These are phyloP conservation scores for Plasmodium fragile DNA, from an alignment of 169 alveolate species.

Conservation along the genomic window DNA sequence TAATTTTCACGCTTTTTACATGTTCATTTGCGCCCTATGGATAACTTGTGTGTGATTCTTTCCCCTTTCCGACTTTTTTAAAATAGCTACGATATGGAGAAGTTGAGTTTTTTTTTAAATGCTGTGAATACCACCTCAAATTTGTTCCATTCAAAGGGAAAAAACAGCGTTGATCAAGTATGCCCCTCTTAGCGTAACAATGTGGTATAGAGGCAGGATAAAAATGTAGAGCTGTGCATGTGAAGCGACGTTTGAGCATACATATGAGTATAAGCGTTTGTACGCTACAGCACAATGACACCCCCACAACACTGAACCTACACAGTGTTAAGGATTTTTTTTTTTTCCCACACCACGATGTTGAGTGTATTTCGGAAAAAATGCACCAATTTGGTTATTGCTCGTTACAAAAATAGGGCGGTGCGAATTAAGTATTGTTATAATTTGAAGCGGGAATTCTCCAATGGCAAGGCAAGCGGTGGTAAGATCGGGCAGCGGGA, in stretches of 20 bases:
- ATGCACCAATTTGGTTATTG: background rate
- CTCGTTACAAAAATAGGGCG: background rate
- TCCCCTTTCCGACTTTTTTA: background rate
- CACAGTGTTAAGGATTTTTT: background rate
- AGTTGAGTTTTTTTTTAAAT: background rate
- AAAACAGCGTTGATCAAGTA: background rate
- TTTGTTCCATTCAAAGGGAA: background rate
- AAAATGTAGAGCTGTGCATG: background rate
- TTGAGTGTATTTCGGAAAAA: background rate
- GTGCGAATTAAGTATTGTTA: background rate
- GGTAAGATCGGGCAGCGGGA: background rate
- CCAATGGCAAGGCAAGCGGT: background rate
- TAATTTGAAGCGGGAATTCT: background rate
- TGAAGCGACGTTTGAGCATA: background rate
- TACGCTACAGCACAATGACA: background rate
- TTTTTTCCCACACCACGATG: constrained; percentile 12
- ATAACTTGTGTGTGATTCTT: background rate
- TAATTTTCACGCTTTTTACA: background rate
- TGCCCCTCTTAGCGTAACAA: background rate
- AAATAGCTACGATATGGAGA: background rate
- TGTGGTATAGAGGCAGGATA: background rate
- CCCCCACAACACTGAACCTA: background rate
- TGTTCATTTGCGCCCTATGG: background rate
- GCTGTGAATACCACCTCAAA: background rate
- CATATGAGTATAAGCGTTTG: background rate